Percentiles rank a stretch among this genome's conserved stretches.
These are phyloP conservation scores for Ilyonectria sp. DNA, from an alignment of 2,329 filamentous ascomycete genomes.

Conservation along the genomic window DNA sequence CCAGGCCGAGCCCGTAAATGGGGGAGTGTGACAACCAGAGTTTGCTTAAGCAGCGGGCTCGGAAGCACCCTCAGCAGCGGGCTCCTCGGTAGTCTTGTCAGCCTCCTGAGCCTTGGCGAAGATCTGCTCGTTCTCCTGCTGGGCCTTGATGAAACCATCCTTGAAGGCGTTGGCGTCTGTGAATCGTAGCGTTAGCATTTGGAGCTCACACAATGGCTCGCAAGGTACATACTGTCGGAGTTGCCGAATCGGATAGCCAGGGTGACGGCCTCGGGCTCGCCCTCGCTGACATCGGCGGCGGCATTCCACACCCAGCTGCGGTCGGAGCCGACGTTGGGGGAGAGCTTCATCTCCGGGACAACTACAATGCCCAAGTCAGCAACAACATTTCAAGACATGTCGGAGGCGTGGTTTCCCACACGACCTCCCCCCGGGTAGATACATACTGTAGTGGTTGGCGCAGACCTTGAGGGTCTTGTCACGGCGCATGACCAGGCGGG, in stretches of 20 bases:
- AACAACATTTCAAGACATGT: neutral
- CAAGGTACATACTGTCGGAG: slow-evolving; percentile 85
- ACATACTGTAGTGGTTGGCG: slow-evolving; percentile 98
- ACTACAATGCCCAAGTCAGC: slow-evolving; percentile 66
- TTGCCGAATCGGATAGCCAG: slow-evolving; percentile 98
- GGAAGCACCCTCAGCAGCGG: slow-evolving; percentile 34
- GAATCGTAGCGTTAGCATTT: slow-evolving; percentile 46
- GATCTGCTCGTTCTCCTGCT: slow-evolving; percentile 93
- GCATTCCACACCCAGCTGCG: slow-evolving; percentile 99
- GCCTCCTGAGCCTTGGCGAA: slow-evolving; percentile 69
- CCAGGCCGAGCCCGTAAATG: slow-evolving; percentile 31
- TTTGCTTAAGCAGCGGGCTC: slow-evolving; percentile 40
- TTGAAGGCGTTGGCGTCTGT: slow-evolving; percentile 97
- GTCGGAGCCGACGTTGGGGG: slow-evolving; percentile 97
- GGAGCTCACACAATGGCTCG: too few relatives aligned
- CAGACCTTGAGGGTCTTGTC: slow-evolving; percentile 99
- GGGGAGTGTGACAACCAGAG: slow-evolving; percentile 24
- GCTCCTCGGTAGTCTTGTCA: slow-evolving; percentile 43
- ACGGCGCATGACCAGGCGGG: slow-evolving; percentile 96
- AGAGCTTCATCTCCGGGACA: slow-evolving; percentile 98
- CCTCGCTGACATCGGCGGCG: slow-evolving; percentile 97
- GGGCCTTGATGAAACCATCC: slow-evolving; percentile 96
- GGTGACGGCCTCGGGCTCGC: slow-evolving; percentile 95
- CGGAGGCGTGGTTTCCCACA: neutral
- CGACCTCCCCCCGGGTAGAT: neutral